phyloP scores from a whole-genome alignment of 2,329 filamentous ascomycete species.

The Botryotinia narcissicola region DNA sequence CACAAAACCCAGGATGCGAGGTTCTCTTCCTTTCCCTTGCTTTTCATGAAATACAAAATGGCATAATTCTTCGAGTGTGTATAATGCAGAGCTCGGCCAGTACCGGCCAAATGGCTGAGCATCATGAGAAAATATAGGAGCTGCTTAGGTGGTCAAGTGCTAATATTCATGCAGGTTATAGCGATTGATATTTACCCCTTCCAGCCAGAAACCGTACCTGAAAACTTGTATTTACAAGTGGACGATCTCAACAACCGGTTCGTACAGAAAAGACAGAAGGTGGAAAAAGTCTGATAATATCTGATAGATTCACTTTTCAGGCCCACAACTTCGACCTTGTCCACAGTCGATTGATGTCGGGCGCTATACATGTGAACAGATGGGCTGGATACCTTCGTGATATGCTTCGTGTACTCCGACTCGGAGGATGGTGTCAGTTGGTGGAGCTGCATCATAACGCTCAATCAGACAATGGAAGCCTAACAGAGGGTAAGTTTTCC shows the following conservation, averaged over 20 bases:
- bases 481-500: conserved; percentile 55
- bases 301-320: conserved; percentile 60
- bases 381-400: conserved; percentile 78
- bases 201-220: conserved; percentile 61
- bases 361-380: conserved; percentile 45
- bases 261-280: conserved; percentile 28
- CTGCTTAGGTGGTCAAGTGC: neutral
- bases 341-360: conserved; percentile 51
- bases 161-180: conserved; percentile 53
- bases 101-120: neutral
- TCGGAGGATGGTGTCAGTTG: conserved; percentile 83
- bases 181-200: conserved; percentile 71
- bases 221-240: conserved; percentile 60
- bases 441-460: conserved; percentile 83
- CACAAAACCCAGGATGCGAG: conserved; percentile 61
- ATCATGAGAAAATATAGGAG: neutral
- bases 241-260: conserved; percentile 68
- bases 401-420: conserved; percentile 67
- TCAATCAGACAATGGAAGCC: conserved; percentile 80
- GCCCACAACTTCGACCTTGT: conserved; percentile 76
- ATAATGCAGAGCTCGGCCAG: neutral
- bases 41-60: neutral
- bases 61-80: neutral
- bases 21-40: conserved; percentile 43
- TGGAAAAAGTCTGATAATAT: conserved; percentile 8